Base-by-base conservation (phyloP, 768 basidiomycete species). In the Xerocomellus chrysenteron region DNA sequence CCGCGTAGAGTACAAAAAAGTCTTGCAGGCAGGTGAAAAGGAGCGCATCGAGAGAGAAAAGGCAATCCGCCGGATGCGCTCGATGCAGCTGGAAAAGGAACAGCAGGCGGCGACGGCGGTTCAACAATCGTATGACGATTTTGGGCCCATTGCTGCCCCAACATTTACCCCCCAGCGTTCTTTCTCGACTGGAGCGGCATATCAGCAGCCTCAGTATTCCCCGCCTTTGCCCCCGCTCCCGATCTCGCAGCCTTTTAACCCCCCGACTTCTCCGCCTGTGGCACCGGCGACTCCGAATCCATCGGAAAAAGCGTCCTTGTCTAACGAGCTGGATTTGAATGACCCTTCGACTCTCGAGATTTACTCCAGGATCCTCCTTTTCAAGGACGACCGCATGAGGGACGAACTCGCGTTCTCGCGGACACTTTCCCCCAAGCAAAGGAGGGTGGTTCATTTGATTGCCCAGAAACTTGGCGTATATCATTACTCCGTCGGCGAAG, bases 1-100 rank as follows among this genome's bases (percentile, higher is more conserved):
- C 49, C 90, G 97, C 42, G 96, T 98, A 54, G 97, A 99, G 75
- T 98, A 98, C 80, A 99, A 99, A 80, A 98, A 98, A 75, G 96
- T 98, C 9, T 77, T 99, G n/a, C 95, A 98, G 72, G 94, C 95
- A 4, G 95, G 96, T 47, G 97, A 99, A 75, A 99, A 99, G 76
- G 97, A 99, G 69, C 85, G 93, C 55, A 99, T 98, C 68, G 97
- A 99, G 74, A 79, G 96, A 55, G 96, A 98, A 78, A 99, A 99
- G 79, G 97, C 97, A 2, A 86, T 99, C 59, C 89, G 95, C 61
- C 83, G 97, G 58, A 99, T 99, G 95, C 87, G 92, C 63, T 94
- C 92, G 45, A 96, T 97, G 85, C 94, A 98, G 69, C 74, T 97
- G 32, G 92, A 94, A 75, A 92, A 91, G 73, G 92, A 94, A 67